Evolutionary conservation across 225 moss, liverwort and hornwort genomes (phyloP).

Genomic region (Antitrichia curtipendula): DNA sequence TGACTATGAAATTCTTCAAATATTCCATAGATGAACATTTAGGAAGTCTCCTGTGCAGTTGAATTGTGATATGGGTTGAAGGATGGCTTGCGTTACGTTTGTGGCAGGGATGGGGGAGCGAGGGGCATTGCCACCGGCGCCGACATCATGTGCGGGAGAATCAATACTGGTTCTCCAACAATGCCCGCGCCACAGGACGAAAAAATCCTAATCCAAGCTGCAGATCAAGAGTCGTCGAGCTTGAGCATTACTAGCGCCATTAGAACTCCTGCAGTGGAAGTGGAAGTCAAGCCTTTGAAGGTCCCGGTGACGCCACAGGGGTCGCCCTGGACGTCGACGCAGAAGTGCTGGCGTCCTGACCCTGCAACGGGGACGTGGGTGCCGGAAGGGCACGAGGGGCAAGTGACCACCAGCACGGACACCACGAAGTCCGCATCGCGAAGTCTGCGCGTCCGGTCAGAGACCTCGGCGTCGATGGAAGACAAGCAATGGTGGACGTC

Average conservation of each 20-base stretch:
- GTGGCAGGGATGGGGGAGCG: neutral
- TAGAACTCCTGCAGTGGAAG: neutral
- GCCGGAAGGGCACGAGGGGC: slow-evolving; percentile 20
- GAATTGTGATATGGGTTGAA: neutral
- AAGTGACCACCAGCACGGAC: slow-evolving; percentile 11
- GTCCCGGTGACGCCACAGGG: neutral
- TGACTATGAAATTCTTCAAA: neutral
- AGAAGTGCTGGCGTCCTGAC: slow-evolving; percentile 39
- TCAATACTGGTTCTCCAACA: neutral
- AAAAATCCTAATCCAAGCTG: neutral
- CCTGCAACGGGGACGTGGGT: slow-evolving; percentile 32
- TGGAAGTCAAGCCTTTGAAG: neutral
- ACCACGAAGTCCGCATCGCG: neutral
- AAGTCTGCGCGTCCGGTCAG: neutral
- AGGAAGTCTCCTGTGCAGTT: neutral
- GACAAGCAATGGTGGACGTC: slow-evolving; percentile 41
- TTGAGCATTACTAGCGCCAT: neutral
- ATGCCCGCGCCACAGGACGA: no score
- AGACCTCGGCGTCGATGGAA: neutral
- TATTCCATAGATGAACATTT: neutral
- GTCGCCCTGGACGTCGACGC: neutral
- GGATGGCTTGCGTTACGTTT: neutral
- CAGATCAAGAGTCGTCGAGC: neutral
- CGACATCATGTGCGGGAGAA: neutral
- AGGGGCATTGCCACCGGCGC: slow-evolving; percentile 6